These are phyloP conservation scores for Hemisphaericaspora lyxosophila DNA, from an alignment of 1,139 yeast species.

Conservation along the genomic window DNA sequence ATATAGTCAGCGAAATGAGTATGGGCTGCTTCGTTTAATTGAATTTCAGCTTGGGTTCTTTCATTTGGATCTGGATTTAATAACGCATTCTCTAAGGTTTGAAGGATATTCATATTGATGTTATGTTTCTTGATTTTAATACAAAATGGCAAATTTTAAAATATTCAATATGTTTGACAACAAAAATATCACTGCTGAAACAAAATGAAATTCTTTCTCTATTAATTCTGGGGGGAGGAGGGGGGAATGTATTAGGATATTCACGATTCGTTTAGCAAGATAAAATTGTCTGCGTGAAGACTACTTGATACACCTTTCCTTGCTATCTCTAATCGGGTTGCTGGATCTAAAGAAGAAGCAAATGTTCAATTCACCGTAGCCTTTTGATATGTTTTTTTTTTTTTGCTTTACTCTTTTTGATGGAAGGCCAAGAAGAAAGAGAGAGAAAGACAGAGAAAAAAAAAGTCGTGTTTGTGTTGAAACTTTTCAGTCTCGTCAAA, in stretches of 20 bases:
- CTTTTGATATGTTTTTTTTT: neutral
- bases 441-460: neutral
- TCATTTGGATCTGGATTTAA: constrained; percentile 62
- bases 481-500: neutral
- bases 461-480: neutral
- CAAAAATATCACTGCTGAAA: too few relatives aligned
- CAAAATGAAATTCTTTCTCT: too few relatives aligned
- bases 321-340: too few relatives aligned
- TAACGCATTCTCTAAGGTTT: constrained; percentile 76
- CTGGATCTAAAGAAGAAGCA: neutral
- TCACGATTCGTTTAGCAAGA: too few relatives aligned
- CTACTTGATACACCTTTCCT: too few relatives aligned
- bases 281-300: too few relatives aligned
- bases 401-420: constrained; percentile 2
- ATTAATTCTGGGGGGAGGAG: too few relatives aligned
- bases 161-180: neutral
- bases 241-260: too few relatives aligned
- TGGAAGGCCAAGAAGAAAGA: too few relatives aligned
- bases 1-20: constrained; percentile 76
- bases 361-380: neutral
- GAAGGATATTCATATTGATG: constrained; percentile 61
- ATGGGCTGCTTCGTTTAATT: constrained; percentile 68
- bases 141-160: too few relatives aligned
- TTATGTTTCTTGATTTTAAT: too few relatives aligned
- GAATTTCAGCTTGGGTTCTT: constrained; percentile 79